These are phyloP conservation scores for Boletus eberwhitei DNA, from an alignment of 768 basidiomycete species.

Conservation along the genomic window DNA sequence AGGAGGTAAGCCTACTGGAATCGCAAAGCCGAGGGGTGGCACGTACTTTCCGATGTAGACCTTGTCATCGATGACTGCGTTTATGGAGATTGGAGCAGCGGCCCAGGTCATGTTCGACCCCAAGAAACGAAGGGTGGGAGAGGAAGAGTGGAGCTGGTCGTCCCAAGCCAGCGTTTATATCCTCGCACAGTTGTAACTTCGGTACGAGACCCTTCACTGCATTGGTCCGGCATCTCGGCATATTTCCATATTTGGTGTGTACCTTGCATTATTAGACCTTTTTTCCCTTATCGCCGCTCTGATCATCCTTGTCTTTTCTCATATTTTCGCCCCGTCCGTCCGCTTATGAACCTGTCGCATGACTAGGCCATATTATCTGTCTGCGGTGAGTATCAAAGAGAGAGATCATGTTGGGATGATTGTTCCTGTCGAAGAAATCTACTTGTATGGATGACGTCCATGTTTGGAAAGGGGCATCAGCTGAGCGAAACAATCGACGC, in stretches of 20 bases:
- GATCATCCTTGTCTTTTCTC: not conserved
- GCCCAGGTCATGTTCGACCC: constrained; percentile 26
- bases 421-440: not conserved
- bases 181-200: not conserved
- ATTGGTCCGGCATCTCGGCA: constrained; percentile 24
- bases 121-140: not conserved
- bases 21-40: not conserved
- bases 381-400: not conserved
- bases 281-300: not conserved
- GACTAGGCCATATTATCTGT: too few species aligned
- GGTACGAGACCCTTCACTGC: not conserved
- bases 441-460: not conserved
- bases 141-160: constrained; percentile 11
- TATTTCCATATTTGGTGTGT: not conserved
- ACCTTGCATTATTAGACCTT: not conserved
- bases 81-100: constrained; percentile 25
- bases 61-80: constrained; percentile 29
- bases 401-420: not conserved
- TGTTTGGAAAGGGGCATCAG: not conserved
- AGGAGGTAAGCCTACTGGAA: not conserved
- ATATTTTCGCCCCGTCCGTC: not conserved
- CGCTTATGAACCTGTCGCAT: not conserved
- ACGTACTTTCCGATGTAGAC: constrained; percentile 38
- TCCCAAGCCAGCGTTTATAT: constrained; percentile 18
- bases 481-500: not conserved